Conservation (phyloP, 2,329 filamentous ascomycete species). For the Diaporthe batatas region DNA sequence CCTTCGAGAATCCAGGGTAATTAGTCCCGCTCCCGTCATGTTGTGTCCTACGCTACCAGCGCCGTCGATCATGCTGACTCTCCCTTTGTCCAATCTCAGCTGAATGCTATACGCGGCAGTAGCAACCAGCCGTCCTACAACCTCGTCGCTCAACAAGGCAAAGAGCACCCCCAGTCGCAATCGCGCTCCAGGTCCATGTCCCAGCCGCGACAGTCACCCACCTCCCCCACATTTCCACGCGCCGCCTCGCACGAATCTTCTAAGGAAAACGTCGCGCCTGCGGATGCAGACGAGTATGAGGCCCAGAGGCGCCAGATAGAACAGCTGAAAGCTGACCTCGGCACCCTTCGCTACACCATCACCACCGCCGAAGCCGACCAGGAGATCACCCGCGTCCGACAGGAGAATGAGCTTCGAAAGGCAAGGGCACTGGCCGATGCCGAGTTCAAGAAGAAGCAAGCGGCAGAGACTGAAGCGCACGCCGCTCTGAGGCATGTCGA, state of each 20-base stretch:
- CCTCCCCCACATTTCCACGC: conserved; percentile 47
- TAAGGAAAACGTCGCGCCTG: conserved; percentile 71
- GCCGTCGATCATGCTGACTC: background rate
- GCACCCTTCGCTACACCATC: conserved; percentile 88
- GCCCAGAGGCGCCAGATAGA: conserved; percentile 73
- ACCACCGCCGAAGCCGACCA: conserved; percentile 90
- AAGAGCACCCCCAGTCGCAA: conserved; percentile 4
- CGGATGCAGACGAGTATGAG: conserved; percentile 71
- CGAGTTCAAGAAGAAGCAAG: conserved; percentile 78
- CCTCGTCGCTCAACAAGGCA: conserved; percentile 53
- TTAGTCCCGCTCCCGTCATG: conserved; percentile 14
- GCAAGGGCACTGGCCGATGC: conserved; percentile 84
- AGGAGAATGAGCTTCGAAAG: conserved; percentile 87
- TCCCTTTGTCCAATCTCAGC: conserved; percentile 40
- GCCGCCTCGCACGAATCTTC: conserved; percentile 69
- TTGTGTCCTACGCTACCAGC: background rate
- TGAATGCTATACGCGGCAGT: conserved; percentile 47
- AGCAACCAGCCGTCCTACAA: conserved; percentile 54
- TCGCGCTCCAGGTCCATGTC: conserved; percentile 36
- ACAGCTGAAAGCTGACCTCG: conserved; percentile 89
- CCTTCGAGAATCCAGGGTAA: conserved; percentile 49
- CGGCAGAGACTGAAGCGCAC: conserved; percentile 67
- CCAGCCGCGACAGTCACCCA: conserved; percentile 25
- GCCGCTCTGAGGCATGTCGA: conserved; percentile 66
- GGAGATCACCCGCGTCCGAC: conserved; percentile 81